Base-by-base conservation (phyloP, 352 stramenopile species). In the Blastocystis sp. region DNA sequence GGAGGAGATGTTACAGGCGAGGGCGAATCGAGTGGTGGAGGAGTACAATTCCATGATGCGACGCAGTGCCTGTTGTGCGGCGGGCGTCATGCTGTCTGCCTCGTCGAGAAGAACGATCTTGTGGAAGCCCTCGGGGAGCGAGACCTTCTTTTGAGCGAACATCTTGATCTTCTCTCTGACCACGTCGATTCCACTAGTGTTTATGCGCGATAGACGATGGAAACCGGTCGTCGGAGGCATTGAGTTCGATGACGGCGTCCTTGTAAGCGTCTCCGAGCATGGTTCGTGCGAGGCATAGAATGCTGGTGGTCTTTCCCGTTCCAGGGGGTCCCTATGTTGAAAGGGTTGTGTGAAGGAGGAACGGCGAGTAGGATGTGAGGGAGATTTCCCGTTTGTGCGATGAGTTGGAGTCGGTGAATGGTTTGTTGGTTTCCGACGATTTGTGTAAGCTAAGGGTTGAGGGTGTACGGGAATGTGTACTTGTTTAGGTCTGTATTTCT, bases 71-170 rank as follows among this genome's bases (percentile, higher is more conserved):
- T 99, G 97, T 92, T 99, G 97, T 0, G 97, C 97, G 1, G 95
- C 95, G 2, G 93, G 93, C 1, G 97, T 99, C 97, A 99, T 99
- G 55, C 93, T 95, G 90, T 99, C 97, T 9, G 97, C 97, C 91
- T 99, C 97, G 91, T 99, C 97, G 35, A 99, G 92, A 91, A 99
- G 98, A 90, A 99, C 96, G 89, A 99, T 96, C 93, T 99, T 99
- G 91, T 98, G 96, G 39, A 94, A 93, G 0, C 94, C 94, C 0
- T 94, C 93, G 9, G 95, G 94, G 26, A 97, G 92, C 90, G 94
- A 96, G 0, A 98, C 96, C 92, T 98, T 98, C 90, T 98, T 98
- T 93, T 98, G 96, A 63, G 97, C 97, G 93, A 99, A 99, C 91
- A 96, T 96, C 92, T 99, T 99, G 93, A 99, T 99, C 91, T 98